These are phyloP conservation scores for Thielaviopsis punctulata DNA, from an alignment of 2,329 filamentous ascomycete genomes.

Conservation along the genomic window DNA sequence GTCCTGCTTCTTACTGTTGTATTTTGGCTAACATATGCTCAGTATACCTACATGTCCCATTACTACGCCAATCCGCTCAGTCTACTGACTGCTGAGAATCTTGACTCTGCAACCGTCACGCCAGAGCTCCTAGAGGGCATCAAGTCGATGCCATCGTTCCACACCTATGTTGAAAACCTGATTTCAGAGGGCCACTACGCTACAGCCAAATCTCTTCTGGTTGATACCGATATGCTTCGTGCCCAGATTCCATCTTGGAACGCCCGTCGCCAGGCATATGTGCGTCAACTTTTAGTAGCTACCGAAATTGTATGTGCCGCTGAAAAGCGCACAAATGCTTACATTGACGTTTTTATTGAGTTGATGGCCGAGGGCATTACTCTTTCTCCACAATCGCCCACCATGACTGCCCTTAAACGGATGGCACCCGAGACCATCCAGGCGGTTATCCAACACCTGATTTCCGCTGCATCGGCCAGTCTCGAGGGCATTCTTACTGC, in stretches of 20 bases:
- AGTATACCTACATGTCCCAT: conserved; percentile 77
- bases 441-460: conserved; percentile 25
- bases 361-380: conserved; percentile 39
- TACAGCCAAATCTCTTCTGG: neutral
- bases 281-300: conserved; percentile 4
- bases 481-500: conserved; percentile 20
- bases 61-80: conserved; percentile 66
- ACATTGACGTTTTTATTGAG: conserved; percentile 32
- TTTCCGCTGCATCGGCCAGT: conserved; percentile 21
- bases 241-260: conserved; percentile 1
- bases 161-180: conserved; percentile 14
- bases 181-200: conserved; percentile 1
- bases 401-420: conserved; percentile 41
- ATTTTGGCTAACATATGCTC: conserved; percentile 1
- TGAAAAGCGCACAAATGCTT: conserved; percentile 4
- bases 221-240: conserved; percentile 3
- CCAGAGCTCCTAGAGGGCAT: conserved; percentile 48
- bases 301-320: conserved; percentile 6
- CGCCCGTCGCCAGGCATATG: neutral
- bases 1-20: neutral
- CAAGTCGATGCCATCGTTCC: conserved; percentile 54
- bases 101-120: neutral
- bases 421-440: conserved; percentile 35
- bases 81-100: conserved; percentile 32
- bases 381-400: conserved; percentile 32